Conservation (phyloP, 106 monocot species). For the Allium sativum region DNA sequence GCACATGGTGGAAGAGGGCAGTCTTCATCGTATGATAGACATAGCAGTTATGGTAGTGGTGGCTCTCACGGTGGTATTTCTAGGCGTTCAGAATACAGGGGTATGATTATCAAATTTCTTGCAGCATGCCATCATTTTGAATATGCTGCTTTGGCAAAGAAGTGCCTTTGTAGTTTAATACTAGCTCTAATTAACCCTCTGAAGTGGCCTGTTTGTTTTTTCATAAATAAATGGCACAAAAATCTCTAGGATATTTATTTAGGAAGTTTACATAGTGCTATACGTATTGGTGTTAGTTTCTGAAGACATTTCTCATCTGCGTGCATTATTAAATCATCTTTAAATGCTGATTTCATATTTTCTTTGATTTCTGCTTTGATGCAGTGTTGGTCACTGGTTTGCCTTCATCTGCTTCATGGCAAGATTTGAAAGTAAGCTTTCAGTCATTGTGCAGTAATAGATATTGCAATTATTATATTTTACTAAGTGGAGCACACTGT, state of each 20-base stretch:
- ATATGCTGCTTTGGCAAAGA: no score
- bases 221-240: no score
- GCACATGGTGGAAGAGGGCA: constrained; percentile 85
- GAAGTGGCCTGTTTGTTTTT: no score
- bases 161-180: no score
- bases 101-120: constrained; percentile 12
- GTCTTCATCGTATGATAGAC: constrained; percentile 52
- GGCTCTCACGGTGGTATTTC: constrained; percentile 34
- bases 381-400: constrained; percentile 79
- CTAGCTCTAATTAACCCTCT: no score
- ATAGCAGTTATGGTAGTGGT: constrained; percentile 37
- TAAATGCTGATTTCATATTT: not conserved
- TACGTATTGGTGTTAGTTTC: not conserved
- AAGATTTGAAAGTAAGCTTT: constrained; percentile 69
- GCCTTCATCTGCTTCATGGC: constrained; percentile 92
- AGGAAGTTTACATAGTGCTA: no score
- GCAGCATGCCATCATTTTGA: no score
- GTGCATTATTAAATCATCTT: no score
- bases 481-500: no score
- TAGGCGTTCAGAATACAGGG: constrained; percentile 69
- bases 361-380: not conserved
- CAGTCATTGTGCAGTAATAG: not conserved
- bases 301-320: not conserved
- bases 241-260: no score
- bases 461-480: no score